A percentile compares a stretch with the other conserved stretches of the same genome.
These are phyloP conservation scores for Fusarium dimerum DNA, from an alignment of 2,329 filamentous ascomycete species.

Conservation along the genomic window DNA sequence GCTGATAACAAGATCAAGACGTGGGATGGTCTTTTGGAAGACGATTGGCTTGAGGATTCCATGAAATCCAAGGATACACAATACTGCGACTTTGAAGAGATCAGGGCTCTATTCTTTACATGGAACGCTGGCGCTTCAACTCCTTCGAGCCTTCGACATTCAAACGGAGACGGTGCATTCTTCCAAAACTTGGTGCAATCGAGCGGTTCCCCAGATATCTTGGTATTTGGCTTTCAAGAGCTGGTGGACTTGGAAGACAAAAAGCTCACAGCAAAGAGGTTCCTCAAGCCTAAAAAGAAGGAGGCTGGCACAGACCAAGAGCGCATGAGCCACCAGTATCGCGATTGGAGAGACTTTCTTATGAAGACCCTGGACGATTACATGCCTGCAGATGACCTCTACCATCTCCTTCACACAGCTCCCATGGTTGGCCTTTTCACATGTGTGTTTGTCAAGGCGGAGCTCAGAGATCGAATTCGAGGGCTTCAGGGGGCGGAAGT, in stretches of 20 bases:
- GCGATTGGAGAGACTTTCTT: constrained; percentile 92
- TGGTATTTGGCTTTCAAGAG: constrained; percentile 97
- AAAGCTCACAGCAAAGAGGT: constrained; percentile 92
- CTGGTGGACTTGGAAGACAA: constrained; percentile 98
- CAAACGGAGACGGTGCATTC: constrained; percentile 71
- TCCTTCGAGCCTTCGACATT: constrained; percentile 76
- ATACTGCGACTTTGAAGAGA: constrained; percentile 82
- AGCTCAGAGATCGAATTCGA: constrained; percentile 72
- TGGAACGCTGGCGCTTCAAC: constrained; percentile 98
- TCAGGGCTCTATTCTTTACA: constrained; percentile 80
- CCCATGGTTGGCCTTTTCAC: constrained; percentile 92
- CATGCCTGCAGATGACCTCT: constrained; percentile 74
- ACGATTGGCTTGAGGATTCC: constrained; percentile 89
- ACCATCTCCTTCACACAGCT: constrained; percentile 83
- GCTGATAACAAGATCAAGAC: constrained; percentile 80
- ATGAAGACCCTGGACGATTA: constrained; percentile 80
- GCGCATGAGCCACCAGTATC: constrained; percentile 95
- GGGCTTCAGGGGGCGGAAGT: constrained; percentile 80
- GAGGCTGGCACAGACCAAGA: constrained; percentile 78
- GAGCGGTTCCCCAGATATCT: constrained; percentile 80
- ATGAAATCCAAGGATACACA: constrained; percentile 84
- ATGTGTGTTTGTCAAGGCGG: constrained; percentile 88
- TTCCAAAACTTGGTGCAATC: constrained; percentile 76
- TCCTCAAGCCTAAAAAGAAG: constrained; percentile 90
- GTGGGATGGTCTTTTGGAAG: constrained; percentile 92